These are phyloP conservation scores for Cyanophora paradoxa DNA, from an alignment of 78 protist species.

Conservation along the genomic window DNA sequence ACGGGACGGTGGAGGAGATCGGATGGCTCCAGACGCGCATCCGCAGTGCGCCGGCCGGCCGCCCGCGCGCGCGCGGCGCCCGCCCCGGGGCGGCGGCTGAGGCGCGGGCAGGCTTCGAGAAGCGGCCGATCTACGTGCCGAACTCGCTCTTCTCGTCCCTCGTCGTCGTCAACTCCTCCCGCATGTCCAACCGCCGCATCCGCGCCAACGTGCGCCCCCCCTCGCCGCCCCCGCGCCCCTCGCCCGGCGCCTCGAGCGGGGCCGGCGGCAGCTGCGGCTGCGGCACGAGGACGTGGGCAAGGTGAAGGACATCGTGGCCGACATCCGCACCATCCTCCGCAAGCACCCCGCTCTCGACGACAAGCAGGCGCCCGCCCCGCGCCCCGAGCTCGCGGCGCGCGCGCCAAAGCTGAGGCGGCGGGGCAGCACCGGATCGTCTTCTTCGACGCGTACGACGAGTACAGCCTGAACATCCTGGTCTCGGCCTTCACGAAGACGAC, in stretches of 20 bases:
- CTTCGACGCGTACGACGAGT: background rate
- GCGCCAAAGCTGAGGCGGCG: no score
- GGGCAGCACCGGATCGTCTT: conserved; percentile 11
- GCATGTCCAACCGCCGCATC: conserved; percentile 17
- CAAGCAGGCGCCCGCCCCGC: no score
- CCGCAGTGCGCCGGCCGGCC: background rate
- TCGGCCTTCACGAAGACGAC: background rate
- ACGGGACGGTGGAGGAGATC: conserved; percentile 10
- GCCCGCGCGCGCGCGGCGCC: background rate
- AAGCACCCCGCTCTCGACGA: background rate
- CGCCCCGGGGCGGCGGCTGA: background rate
- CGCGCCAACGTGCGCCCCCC: background rate
- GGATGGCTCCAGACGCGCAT: conserved; percentile 5
- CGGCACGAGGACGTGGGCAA: background rate
- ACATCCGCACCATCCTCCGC: background rate
- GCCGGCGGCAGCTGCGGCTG: background rate
- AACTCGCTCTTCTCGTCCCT: background rate
- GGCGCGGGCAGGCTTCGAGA: background rate
- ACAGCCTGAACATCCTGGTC: background rate
- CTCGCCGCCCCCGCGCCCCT: background rate
- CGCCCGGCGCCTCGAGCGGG: background rate
- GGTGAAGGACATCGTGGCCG: background rate
- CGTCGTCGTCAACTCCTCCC: background rate
- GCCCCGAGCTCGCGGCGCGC: no score
- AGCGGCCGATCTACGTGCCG: conserved; percentile 11